Base-by-base conservation (phyloP, 345 rosid species). In the Litchi chinensis region DNA sequence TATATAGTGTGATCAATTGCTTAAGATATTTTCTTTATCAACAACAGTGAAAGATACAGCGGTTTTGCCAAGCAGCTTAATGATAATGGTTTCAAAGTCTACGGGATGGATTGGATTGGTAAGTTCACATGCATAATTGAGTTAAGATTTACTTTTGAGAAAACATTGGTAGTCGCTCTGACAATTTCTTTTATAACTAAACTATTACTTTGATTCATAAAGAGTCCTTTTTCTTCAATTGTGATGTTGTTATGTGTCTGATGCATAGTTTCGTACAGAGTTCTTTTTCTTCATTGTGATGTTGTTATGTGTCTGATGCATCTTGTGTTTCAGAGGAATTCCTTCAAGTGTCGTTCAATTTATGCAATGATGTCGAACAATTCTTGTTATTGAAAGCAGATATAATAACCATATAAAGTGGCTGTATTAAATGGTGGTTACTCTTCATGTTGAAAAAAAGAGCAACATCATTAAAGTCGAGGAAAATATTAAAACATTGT, bases 31-130 rank as follows among this genome's bases (percentile, higher is more conserved):
- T 24, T 65, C 19, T 15, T 64, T 32, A 22, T 64, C 22, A 12
- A 57, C 32, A 44, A 77, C 87, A 96, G 99, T 86, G 95, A 93
- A 11, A 89, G 99, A 84, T 96, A 96, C 83, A 88, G 80, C 83
- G 88, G 82, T 77, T 93, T 96, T 77, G 98, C 98, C 75, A 93
- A 94, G 91, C 88, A 87, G 80, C 88, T 96, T 40, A 94, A 91
- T 66, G 89, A 90, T 19, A 84, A 88, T 79, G 93, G 97, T 67
- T 93, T 93, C 92, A 94, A 92, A 81, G 98, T 96, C 78, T 93
- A 88, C 79, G 98, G 93, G 70, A 88, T 96, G 85, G 99, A 96
- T 80, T 96, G 98, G 99, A 93, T 90, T 68, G 98, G 99, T 96
- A 80, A 88, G 87, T 79, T 76, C 40, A 21, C 54, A 21, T 41